Conservation (phyloP, 2,329 filamentous ascomycete species). For the Pseudocercospora cruenta region DNA sequence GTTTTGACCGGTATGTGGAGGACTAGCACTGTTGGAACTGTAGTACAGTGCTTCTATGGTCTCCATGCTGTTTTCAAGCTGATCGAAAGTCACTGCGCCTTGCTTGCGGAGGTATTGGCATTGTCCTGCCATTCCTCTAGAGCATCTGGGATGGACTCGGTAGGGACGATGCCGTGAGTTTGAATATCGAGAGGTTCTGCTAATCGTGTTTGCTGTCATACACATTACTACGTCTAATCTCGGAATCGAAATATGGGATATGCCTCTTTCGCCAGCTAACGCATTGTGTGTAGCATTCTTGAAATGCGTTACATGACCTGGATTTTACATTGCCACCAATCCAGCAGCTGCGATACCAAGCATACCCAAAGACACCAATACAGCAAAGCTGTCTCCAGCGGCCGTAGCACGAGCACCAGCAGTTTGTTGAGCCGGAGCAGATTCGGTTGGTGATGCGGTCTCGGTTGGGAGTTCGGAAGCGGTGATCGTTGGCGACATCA, state of each 20-base stretch:
- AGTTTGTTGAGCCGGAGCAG: not conserved
- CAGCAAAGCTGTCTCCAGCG: not conserved
- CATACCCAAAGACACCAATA: not conserved
- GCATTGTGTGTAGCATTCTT: not conserved
- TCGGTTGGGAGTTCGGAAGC: not conserved
- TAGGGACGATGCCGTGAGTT: not conserved
- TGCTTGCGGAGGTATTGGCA: not conserved
- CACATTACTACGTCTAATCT: not conserved
- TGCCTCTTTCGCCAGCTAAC: not conserved
- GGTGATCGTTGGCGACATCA: not conserved
- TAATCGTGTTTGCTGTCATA: not conserved
- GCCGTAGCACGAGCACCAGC: not conserved
- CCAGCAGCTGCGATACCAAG: not conserved
- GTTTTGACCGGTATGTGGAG: not conserved
- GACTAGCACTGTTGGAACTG: too few species aligned
- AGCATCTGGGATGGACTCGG: not conserved
- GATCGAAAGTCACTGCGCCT: not conserved
- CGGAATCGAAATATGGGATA: not conserved
- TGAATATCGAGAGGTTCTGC: not conserved
- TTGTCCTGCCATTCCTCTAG: not conserved
- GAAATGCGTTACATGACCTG: not conserved
- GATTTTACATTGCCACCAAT: constrained; percentile 1
- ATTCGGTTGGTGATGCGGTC: not conserved
- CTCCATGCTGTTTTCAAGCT: not conserved
- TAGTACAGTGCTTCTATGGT: too few species aligned